Evolutionary conservation across 148 eudicot genomes (phyloP), one percentile per base, ranked within the genome.

Genomic region (Silene latifolia): DNA sequence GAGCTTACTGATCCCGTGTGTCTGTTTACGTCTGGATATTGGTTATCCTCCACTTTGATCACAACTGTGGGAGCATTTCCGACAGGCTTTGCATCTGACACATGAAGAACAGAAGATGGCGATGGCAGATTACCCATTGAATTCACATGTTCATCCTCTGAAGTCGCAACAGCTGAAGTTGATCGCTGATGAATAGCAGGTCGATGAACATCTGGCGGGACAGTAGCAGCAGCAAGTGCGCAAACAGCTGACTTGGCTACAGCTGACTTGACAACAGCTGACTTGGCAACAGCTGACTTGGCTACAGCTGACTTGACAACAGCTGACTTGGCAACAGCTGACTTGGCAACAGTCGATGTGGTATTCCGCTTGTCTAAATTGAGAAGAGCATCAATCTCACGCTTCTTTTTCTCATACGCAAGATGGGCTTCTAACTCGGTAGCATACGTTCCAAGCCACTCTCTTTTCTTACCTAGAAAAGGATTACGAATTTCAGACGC

Each of bases 51-150:
- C n/a, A n/a, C n/a, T n/a, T n/a, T n/a, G n/a, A n/a, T n/a, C n/a
- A n/a, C n/a, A n/a, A n/a, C n/a, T n/a, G n/a, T n/a, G n/a, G n/a
- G n/a, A n/a, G n/a, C n/a, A n/a, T n/a, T n/a, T n/a, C n/a, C n/a
- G n/a, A n/a, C n/a, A n/a, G n/a, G 61, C 67, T 77, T 67, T 20
- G 77, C 46, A 44, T 35, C 58, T 15, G 77, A 71, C 15, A 70
- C 72, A 32, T 83, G 85, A 8, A 83, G 87, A n/a, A 87, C 90
- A 23, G 85, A 85, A 13, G 88, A 85, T 12, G 90, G 86, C 11
- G 90, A 85, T 23, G 73, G 73, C 53, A 46, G 74, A 46, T 80
- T 72, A 51, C 47, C 68, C 66, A 79, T 17, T 18, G 1, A 72
- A 44, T 35, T 77, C 12, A 63, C 77, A 46, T 75, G 80, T 39